Percentiles rank a stretch among this genome's conserved stretches.
Evolutionary conservation across 2,329 filamentous ascomycete species (phyloP).

Genomic region (Helotiales sp.): DNA sequence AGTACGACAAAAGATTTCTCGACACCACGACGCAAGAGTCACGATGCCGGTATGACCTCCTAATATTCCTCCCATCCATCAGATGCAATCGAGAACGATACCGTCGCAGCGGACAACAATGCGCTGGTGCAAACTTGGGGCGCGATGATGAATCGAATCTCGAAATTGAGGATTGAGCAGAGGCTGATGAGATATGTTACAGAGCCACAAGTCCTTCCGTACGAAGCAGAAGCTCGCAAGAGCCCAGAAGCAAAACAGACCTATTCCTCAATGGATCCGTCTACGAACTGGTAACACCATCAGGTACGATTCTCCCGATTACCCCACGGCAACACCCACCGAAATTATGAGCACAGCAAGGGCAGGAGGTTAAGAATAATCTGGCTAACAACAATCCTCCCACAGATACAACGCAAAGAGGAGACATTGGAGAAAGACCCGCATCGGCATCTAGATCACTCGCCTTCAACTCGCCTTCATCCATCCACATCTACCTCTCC

Average conservation of each 20-base stretch:
- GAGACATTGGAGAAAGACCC: slow-evolving; percentile 99
- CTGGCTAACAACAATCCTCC: slow-evolving; percentile 1
- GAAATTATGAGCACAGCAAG: background rate
- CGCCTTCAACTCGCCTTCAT: slow-evolving; percentile 33
- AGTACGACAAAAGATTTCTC: slow-evolving; percentile 20
- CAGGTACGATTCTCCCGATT: slow-evolving; percentile 62
- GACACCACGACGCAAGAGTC: slow-evolving; percentile 41
- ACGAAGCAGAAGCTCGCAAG: slow-evolving; percentile 99
- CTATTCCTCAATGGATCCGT: slow-evolving; percentile 99
- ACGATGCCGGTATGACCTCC: slow-evolving; percentile 54
- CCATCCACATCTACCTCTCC: slow-evolving; percentile 1
- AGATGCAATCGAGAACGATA: background rate
- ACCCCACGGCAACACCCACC: slow-evolving; percentile 1
- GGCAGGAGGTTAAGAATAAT: background rate
- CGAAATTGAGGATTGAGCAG: slow-evolving; percentile 8
- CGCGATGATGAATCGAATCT: background rate
- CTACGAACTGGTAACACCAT: slow-evolving; percentile 99
- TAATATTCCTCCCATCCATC: background rate
- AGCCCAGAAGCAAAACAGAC: slow-evolving; percentile 99
- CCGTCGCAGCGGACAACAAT: background rate
- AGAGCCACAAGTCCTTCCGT: slow-evolving; percentile 99
- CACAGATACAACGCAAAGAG: slow-evolving; percentile 99
- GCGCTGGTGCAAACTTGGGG: background rate
- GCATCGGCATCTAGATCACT: slow-evolving; percentile 90
- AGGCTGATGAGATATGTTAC: slow-evolving; percentile 33